Conservation (phyloP, 805 yeast species). For the Ogataea siamensis region DNA sequence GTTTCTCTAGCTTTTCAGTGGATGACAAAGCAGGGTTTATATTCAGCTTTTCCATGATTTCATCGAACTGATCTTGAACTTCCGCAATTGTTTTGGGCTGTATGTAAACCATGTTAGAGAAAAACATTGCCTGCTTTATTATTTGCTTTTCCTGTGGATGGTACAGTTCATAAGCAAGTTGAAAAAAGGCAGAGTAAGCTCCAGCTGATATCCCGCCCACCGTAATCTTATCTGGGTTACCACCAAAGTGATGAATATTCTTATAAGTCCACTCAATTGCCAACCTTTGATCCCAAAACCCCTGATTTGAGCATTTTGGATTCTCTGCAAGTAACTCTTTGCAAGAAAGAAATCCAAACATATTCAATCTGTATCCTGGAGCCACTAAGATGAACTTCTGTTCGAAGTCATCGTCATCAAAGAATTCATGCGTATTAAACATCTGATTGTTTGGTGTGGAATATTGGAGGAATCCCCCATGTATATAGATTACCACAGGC, state of each 20-base stretch:
- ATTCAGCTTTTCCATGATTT: conserved; percentile 29
- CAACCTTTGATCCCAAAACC: conserved; percentile 46
- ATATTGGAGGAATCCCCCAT: conserved; percentile 45
- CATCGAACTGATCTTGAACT: conserved; percentile 37
- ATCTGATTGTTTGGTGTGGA: conserved; percentile 30
- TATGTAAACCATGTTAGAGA: conserved; percentile 37
- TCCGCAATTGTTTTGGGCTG: conserved; percentile 41
- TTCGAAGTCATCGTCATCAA: conserved; percentile 29
- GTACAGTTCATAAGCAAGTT: conserved; percentile 41
- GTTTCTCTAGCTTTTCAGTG: conserved; percentile 6
- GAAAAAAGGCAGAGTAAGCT: conserved; percentile 40
- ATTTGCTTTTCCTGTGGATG: conserved; percentile 39
- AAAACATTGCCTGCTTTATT: conserved; percentile 36
- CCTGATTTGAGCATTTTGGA: conserved; percentile 33
- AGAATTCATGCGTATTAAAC: conserved; percentile 25
- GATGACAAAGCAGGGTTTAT: conserved; percentile 1
- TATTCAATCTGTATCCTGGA: conserved; percentile 41
- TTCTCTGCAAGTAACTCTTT: conserved; percentile 39
- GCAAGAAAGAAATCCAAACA: conserved; percentile 37
- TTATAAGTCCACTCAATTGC: conserved; percentile 46
- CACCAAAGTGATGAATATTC: conserved; percentile 45
- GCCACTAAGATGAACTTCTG: conserved; percentile 38
- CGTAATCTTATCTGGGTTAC: conserved; percentile 42
- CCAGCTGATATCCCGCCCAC: conserved; percentile 51
- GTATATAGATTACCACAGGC: conserved; percentile 42